These are phyloP conservation scores for Calonectria henricotiae DNA, from an alignment of 2,329 filamentous ascomycete genomes.

Conservation along the genomic window DNA sequence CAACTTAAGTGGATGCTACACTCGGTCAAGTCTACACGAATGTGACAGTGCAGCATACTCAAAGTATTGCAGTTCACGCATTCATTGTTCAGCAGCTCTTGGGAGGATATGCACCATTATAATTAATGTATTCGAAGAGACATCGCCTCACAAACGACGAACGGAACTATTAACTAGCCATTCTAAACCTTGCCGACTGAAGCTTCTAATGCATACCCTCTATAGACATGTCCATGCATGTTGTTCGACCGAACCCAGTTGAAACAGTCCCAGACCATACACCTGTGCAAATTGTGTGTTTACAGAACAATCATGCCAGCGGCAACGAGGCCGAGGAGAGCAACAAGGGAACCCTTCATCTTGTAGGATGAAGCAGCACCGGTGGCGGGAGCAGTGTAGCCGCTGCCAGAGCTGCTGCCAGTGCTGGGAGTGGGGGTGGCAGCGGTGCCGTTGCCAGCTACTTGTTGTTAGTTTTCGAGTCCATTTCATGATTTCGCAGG, in stretches of 20 bases:
- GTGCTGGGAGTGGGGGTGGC: constrained; percentile 6
- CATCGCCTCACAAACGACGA: constrained; percentile 43
- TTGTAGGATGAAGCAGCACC: constrained; percentile 39
- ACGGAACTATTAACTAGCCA: constrained; percentile 44
- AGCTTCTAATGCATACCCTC: constrained; percentile 15
- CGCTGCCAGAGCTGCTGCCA: constrained; percentile 39
- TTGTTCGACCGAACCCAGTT: constrained; percentile 20
- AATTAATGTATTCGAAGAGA: constrained; percentile 51
- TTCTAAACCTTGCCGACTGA: constrained; percentile 7
- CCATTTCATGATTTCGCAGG: background rate
- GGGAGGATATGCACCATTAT: constrained; percentile 48
- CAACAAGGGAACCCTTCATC: constrained; percentile 43
- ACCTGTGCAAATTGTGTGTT: constrained; percentile 31
- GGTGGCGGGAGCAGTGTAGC: constrained; percentile 37
- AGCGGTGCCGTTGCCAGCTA: constrained; percentile 24
- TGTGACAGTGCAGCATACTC: constrained; percentile 2
- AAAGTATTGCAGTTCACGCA: background rate
- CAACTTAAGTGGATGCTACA: background rate
- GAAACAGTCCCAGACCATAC: constrained; percentile 20
- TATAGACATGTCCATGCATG: constrained; percentile 23
- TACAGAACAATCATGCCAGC: constrained; percentile 49
- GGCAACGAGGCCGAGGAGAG: constrained; percentile 48
- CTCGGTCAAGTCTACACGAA: too few species aligned
- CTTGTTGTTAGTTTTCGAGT: constrained; percentile 13
- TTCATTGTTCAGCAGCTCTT: background rate